Evolutionary conservation across 345 rosid genomes (phyloP), one percentile per base, ranked within the genome.

Genomic region (Eucalyptus cladocalyx): DNA sequence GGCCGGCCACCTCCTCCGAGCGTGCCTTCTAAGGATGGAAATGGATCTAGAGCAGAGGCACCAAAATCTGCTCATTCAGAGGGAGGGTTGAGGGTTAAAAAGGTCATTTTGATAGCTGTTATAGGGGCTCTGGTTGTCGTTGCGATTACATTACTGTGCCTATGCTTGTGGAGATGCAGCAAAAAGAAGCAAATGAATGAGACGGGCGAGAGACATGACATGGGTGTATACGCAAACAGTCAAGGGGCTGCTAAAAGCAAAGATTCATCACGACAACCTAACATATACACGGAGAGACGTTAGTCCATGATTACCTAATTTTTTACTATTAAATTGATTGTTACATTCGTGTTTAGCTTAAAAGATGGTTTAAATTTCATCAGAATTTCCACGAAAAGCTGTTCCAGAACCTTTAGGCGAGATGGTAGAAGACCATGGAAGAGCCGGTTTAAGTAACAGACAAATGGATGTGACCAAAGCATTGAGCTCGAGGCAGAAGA

Each of bases 221-320:
- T 43, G 83, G 88, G 58, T 12, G 86, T 91, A 30, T 90, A 88
- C 45, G 90, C 90, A 87, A 90, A 88, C 28, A 47, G 67, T 48
- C 34, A 14, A 24, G 92, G 91, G 89, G 94, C 69, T 88, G 89
- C 93, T 50, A 91, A 90, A 62, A 88, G 88, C 89, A 90, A 87
- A 58, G 93, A 94, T 88, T 90, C 95, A 86, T 91, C 93, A 32
- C 88, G 88, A 54, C 92, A 89, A 69, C 90, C 87, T 37, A 50
- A 85, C 88, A 87, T 88, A 53, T 88, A 87, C 49, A 50, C 90
- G 80, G 94, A 89, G 89, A 94, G 94, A 95, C 96, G 99, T 96
- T 51, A 60, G 47, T 47, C 86, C 50, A 34, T 86, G 30, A 30
- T 45, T 48, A 23, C 54, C 87, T 37, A 34, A 34, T 48, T 62